These are phyloP conservation scores for Metschnikowia gruessii DNA, from an alignment of 805 yeast species.

Conservation along the genomic window DNA sequence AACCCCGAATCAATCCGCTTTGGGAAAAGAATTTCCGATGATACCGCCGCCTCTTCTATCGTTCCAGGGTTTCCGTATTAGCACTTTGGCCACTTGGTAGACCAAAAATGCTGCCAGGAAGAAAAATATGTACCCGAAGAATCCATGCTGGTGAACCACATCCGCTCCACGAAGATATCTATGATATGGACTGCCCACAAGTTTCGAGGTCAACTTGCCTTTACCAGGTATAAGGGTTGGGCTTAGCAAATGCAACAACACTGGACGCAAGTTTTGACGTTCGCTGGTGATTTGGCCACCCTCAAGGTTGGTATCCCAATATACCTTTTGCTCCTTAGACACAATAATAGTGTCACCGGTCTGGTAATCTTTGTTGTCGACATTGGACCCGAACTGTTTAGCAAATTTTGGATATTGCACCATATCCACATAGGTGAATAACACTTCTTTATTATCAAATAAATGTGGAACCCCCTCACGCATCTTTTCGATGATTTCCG, in stretches of 20 bases:
- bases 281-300: slow-evolving; percentile 39
- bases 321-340: slow-evolving; percentile 39
- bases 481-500: slow-evolving; percentile 46
- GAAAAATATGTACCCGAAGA: slow-evolving; percentile 39
- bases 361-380: slow-evolving; percentile 29
- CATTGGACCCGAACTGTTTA: slow-evolving; percentile 35
- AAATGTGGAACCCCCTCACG: slow-evolving; percentile 49
- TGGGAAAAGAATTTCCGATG: slow-evolving; percentile 13
- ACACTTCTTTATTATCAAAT: slow-evolving; percentile 40
- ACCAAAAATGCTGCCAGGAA: slow-evolving; percentile 5
- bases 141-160: slow-evolving; percentile 41
- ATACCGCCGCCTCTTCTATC: slow-evolving; percentile 12
- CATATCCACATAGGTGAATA: slow-evolving; percentile 53
- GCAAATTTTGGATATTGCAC: slow-evolving; percentile 33
- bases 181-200: slow-evolving; percentile 46
- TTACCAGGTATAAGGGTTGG: slow-evolving; percentile 22
- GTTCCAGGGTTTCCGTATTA: slow-evolving; percentile 1
- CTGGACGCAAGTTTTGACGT: slow-evolving; percentile 32
- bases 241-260: slow-evolving; percentile 40
- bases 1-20: slow-evolving; percentile 10
- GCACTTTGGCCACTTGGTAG: slow-evolving; percentile 1
- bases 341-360: slow-evolving; percentile 60
- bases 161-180: slow-evolving; percentile 41
- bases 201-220: slow-evolving; percentile 22
- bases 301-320: slow-evolving; percentile 31